Evolutionary conservation across 805 yeast genomes (phyloP), one percentile per base, ranked within the genome.

Genomic region (Candida saitoana): DNA sequence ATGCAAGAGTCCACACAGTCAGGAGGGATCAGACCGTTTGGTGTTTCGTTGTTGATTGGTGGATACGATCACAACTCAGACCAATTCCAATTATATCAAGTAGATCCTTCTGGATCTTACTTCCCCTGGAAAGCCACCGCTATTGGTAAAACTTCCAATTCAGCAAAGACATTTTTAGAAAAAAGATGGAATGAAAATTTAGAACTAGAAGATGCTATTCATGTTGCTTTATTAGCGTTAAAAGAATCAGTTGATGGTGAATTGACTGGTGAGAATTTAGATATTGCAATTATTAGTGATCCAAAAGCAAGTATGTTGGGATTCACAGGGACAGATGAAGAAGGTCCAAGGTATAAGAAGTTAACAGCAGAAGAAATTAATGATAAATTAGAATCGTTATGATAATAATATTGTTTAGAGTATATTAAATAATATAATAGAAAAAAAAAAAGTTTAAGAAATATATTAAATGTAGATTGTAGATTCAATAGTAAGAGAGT

Each of bases 41-140:
- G 99, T 46, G 97, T 95, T 17, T 87, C 96, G 8, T 71, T 93
- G 43, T 72, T 93, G 43, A 89, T 93, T 15, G 99, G 97, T 7
- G 99, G 99, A 17, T 78, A 87, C 60, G 98, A 93, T 60, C 88
- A 84, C 29, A 80, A 76, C 53, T 73, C 78, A 12, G 81, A 81
- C 20, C 52, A 51, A 27, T 90, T 78, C 64, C 86, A 86, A 59
- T 73, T 93, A 46, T 93, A 93, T 64, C 99, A 93, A 67, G 95
- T 93, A 37, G 99, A 93, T 68, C 99, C 99, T 3, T 85, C 96
- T 3, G 99, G 99, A 7, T 82, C 96, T 32, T 93, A 84, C 63
- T 93, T 87, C 76, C 98, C 99, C 7, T 93, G 99, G 99, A 93
- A 91, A 67, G 99, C 99, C 30, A 91, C 99, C 3, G 98, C 99